Base-by-base conservation (phyloP, 345 rosid genomes). In the Corchorus capsularis region DNA sequence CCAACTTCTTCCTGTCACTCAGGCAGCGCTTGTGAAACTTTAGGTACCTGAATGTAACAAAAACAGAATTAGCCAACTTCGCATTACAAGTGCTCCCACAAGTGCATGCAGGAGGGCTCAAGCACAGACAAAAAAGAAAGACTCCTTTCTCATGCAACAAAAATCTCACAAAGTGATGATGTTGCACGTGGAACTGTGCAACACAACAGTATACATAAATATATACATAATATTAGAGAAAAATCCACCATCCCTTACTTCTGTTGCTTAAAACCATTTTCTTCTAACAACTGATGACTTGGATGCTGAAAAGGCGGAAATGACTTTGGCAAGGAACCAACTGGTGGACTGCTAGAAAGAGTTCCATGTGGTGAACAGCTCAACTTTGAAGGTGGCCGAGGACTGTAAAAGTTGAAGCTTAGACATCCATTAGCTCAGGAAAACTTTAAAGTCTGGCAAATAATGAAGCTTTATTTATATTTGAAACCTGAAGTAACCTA, bases 291-390 rank as follows among this genome's bases (percentile, higher is more conserved):
- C 78, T 90, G 93, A 87, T 96, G 98, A 81, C 99, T 93, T 7
- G 96, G 98, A 87, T 96, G 99, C 82, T 93, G 98, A 77, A 96
- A 96, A 65, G 82, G 89, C 32, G 96, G 99, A 79, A 96, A 88
- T 69, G 99, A 86, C 82, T 92, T 96, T 60, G 99, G 99, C 84
- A 93, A 81, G 77, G 97, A 96, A 60, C 99, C 99, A 62, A 96
- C 97, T 4, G 97, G 98, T 59, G 98, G 98, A 85, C 94, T 85
- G 55, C 93, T 93, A 62, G 86, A 86, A 74, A 89, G 92, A 74
- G 76, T 63, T 72, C 89, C 87, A 73, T 88, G 98, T 6, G 98
- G 93, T 32, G 98, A 96, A 62, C 80, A 86, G 73, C 99, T 88
- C 85, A 96, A 83, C 69, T 91, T 96, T 56, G 94, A 96, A 78